phyloP scores from a whole-genome alignment of 768 basidiomycete genomes.

The Tephrocybe sp. region DNA sequence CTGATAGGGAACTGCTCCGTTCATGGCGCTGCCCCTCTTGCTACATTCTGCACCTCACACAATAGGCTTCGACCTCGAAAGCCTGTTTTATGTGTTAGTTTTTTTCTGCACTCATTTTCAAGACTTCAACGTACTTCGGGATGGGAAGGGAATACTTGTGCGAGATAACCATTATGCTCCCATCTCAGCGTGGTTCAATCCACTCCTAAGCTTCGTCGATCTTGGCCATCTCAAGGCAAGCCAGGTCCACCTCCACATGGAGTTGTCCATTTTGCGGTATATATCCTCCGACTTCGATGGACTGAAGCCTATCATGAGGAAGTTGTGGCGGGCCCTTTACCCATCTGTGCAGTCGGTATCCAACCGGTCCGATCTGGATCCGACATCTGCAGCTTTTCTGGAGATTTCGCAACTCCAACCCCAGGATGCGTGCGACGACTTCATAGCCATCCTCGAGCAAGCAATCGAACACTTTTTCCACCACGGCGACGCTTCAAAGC shows the following conservation, averaged over 20 bases:
- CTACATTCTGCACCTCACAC: background rate
- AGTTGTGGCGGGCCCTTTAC: no score
- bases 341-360: no score
- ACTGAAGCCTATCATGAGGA: no score
- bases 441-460: background rate
- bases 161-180: background rate
- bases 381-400: background rate
- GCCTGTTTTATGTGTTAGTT: background rate
- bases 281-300: no score
- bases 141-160: background rate
- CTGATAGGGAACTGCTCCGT: background rate
- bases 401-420: background rate
- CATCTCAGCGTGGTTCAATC: background rate
- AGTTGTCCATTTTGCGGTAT: background rate
- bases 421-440: background rate
- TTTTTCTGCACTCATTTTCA: background rate
- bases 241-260: background rate
- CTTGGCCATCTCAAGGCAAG: background rate
- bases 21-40: background rate
- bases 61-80: background rate
- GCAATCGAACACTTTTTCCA: no score
- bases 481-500: no score
- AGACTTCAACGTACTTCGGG: background rate
- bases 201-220: background rate
- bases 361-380: background rate